Evolutionary conservation across 371 early-diverging fungal genomes (phyloP).

Genomic region (Blyttiomyces sp.): DNA sequence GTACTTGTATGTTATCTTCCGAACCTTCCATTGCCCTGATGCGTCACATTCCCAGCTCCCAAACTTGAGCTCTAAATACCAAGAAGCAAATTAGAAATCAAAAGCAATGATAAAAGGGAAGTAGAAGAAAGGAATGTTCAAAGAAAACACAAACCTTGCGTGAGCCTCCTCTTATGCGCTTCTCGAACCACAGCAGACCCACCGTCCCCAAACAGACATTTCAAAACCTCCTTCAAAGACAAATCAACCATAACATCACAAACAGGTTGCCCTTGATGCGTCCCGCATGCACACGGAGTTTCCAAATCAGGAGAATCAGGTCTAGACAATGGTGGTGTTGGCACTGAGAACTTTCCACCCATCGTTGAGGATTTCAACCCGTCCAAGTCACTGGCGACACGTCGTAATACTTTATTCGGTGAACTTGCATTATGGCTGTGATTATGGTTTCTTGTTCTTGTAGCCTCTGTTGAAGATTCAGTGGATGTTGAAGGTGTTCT

Average conservation of each 20-base stretch:
- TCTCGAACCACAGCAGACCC: constrained; percentile 15
- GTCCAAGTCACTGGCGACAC: too few species aligned
- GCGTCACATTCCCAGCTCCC: constrained; percentile 12
- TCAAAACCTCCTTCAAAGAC: constrained; percentile 1
- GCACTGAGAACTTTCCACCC: too few species aligned
- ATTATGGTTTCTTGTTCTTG: too few species aligned
- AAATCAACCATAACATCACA: not conserved
- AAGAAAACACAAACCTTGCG: constrained; percentile 1
- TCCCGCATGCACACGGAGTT: too few species aligned
- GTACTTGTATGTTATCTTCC: constrained; percentile 23
- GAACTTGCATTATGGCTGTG: too few species aligned
- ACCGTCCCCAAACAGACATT: constrained; percentile 13
- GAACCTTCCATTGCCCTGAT: not conserved
- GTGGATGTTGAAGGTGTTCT: too few species aligned
- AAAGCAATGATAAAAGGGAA: not conserved
- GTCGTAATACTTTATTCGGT: too few species aligned
- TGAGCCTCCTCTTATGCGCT: constrained; percentile 22
- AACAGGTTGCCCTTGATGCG: too few species aligned
- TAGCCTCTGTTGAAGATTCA: too few species aligned
- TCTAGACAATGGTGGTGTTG: too few species aligned
- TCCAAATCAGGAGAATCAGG: too few species aligned
- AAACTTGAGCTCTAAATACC: constrained; percentile 11
- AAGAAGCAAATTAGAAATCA: not conserved
- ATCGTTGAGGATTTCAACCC: too few species aligned
- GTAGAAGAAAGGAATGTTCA: not conserved